Evolutionary conservation across 345 rosid genomes (phyloP).

Genomic region (Linum trigynum): DNA sequence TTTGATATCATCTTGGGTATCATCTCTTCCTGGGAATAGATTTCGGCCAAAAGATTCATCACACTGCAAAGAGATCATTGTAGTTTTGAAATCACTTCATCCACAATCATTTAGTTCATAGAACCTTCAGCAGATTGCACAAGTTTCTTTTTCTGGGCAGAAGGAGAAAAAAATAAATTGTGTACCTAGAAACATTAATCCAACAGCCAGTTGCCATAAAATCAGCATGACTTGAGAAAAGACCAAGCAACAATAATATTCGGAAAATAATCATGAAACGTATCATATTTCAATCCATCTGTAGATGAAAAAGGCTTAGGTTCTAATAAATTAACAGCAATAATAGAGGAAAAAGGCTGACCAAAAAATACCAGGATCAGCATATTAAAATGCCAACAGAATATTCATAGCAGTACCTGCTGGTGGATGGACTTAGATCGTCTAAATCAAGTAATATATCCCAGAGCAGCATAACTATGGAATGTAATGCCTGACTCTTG

Average conservation of each 20-base stretch:
- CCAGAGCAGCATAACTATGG: slow-evolving; percentile 93
- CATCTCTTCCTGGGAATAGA: slow-evolving; percentile 94
- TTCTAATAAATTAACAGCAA: too few relatives aligned
- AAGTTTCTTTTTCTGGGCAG: neutral
- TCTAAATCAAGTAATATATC: slow-evolving; percentile 97
- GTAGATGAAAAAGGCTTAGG: neutral
- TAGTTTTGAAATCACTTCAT: slow-evolving; percentile 9
- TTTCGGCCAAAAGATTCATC: slow-evolving; percentile 97
- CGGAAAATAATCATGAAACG: too few relatives aligned
- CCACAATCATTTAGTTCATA: slow-evolving; percentile 10
- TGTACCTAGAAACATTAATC: neutral
- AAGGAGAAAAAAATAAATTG: neutral
- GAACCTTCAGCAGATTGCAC: neutral
- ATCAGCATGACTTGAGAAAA: neutral
- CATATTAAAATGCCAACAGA: neutral
- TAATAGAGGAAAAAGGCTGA: neutral
- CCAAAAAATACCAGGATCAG: neutral
- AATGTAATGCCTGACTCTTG: slow-evolving; percentile 67
- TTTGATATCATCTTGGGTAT: slow-evolving; percentile 53
- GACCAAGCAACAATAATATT: too few relatives aligned
- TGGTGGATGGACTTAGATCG: slow-evolving; percentile 97
- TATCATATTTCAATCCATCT: neutral
- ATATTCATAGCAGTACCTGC: slow-evolving; percentile 50
- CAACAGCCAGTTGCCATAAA: neutral
- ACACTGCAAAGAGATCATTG: slow-evolving; percentile 55